These are phyloP conservation scores for Globisporangium middletonii DNA, from an alignment of 352 stramenopile species.

Conservation along the genomic window DNA sequence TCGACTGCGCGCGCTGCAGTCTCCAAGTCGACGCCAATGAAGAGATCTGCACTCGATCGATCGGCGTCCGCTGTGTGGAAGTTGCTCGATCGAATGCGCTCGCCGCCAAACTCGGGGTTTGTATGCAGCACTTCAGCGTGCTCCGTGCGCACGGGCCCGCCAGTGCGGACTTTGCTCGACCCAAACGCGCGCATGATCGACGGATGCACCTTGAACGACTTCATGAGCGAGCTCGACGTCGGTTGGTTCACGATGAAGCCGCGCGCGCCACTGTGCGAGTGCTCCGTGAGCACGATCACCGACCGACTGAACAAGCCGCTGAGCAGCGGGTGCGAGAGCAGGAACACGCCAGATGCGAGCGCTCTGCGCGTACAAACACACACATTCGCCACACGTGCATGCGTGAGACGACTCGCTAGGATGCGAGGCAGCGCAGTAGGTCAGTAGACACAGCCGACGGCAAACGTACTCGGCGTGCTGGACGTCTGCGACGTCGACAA, in stretches of 20 bases:
- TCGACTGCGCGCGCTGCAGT: slow-evolving; percentile 51
- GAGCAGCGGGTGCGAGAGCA: slow-evolving; percentile 70
- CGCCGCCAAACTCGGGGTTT: slow-evolving; percentile 47
- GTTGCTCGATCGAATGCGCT: slow-evolving; percentile 38
- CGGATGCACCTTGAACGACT: slow-evolving; percentile 54
- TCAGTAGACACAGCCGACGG: background rate
- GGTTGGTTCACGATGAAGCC: slow-evolving; percentile 76
- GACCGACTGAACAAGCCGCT: slow-evolving; percentile 64
- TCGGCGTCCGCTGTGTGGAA: slow-evolving; percentile 18
- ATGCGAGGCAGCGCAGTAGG: background rate
- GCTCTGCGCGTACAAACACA: slow-evolving; percentile 16
- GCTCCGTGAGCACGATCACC: slow-evolving; percentile 71
- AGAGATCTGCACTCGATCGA: slow-evolving; percentile 25
- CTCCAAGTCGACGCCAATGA: slow-evolving; percentile 64
- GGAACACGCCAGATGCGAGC: slow-evolving; percentile 49
- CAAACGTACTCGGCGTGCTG: slow-evolving; percentile 35
- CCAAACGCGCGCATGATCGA: slow-evolving; percentile 54
- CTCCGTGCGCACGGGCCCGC: slow-evolving; percentile 57
- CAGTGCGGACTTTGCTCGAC: slow-evolving; percentile 46
- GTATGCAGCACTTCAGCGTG: slow-evolving; percentile 41
- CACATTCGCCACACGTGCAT: background rate
- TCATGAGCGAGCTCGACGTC: slow-evolving; percentile 43
- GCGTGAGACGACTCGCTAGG: background rate
- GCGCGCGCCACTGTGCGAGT: slow-evolving; percentile 46
- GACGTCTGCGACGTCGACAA: slow-evolving; percentile 23